These are phyloP conservation scores for Epichloe aotearoae DNA, from an alignment of 2,329 filamentous ascomycete genomes.

Conservation along the genomic window DNA sequence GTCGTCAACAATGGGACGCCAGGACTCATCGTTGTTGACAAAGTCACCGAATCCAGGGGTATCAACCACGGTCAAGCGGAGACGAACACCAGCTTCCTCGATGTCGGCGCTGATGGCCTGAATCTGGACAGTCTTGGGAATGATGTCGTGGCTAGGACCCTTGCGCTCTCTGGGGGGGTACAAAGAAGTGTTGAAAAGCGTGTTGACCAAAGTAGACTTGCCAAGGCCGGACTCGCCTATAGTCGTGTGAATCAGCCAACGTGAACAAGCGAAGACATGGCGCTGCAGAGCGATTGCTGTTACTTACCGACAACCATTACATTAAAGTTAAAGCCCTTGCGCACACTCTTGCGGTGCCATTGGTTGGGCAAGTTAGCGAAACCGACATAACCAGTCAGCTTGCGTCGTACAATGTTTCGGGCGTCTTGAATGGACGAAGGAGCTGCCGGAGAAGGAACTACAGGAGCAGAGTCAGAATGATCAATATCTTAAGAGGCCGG, in stretches of 20 bases:
- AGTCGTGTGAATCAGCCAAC: neutral
- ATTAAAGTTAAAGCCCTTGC: constrained; percentile 99
- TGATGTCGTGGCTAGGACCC: constrained; percentile 91
- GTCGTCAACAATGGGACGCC: constrained; percentile 98
- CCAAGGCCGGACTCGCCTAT: constrained; percentile 95
- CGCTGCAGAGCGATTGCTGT: neutral
- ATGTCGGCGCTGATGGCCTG: constrained; percentile 94
- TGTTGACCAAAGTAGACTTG: constrained; percentile 99
- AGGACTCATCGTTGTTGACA: constrained; percentile 99
- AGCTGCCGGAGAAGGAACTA: constrained; percentile 22
- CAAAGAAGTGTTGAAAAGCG: constrained; percentile 96
- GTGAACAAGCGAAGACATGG: neutral
- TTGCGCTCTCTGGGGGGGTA: constrained; percentile 99
- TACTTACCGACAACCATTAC: constrained; percentile 98
- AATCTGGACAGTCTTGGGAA: constrained; percentile 93
- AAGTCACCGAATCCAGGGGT: constrained; percentile 98
- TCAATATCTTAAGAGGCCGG: constrained; percentile 18
- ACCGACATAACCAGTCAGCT: constrained; percentile 95
- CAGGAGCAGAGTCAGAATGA: constrained; percentile 21
- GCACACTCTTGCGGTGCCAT: constrained; percentile 99
- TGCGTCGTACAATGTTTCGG: constrained; percentile 94
- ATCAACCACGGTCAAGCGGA: constrained; percentile 92
- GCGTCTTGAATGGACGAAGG: constrained; percentile 46
- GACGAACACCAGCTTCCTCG: constrained; percentile 94
- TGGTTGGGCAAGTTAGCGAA: constrained; percentile 99